A percentile compares a stretch with the other conserved stretches of the same genome.
Conservation (phyloP, 192 early-diverging fungal species). For the Podila verticillata region DNA sequence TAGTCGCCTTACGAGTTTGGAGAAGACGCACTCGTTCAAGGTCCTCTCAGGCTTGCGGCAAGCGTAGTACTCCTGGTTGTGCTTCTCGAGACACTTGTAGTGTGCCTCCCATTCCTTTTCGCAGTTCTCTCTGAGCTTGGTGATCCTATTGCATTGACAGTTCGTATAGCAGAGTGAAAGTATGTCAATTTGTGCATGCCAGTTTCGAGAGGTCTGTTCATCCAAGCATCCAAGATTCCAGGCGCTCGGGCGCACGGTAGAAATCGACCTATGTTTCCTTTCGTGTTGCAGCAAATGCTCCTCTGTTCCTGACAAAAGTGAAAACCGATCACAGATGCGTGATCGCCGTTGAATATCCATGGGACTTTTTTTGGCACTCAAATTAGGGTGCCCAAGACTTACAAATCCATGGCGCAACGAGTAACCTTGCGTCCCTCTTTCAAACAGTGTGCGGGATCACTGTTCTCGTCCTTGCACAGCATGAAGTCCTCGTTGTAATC, state of each 20-base stretch:
- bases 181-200: too few relatives aligned
- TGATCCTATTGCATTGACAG: slow-evolving; percentile 61
- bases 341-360: too few relatives aligned
- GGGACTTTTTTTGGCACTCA: too few relatives aligned
- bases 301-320: too few relatives aligned
- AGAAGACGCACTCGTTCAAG: slow-evolving; percentile 92
- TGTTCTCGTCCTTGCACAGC: slow-evolving; percentile 93
- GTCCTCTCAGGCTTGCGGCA: slow-evolving; percentile 82
- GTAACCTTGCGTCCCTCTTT: slow-evolving; percentile 96
- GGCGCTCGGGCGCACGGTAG: too few relatives aligned
- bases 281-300: too few relatives aligned
- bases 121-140: slow-evolving; percentile 91
- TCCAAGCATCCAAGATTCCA: too few relatives aligned
- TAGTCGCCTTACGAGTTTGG: slow-evolving; percentile 73
- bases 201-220: too few relatives aligned
- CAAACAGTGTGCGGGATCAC: slow-evolving; percentile 90
- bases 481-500: slow-evolving; percentile 97
- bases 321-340: too few relatives aligned
- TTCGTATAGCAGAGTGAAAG: too few relatives aligned
- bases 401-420: slow-evolving; percentile 90
- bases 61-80: slow-evolving; percentile 87
- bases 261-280: too few relatives aligned
- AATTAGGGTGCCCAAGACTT: slow-evolving; percentile 26
- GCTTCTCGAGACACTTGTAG: slow-evolving; percentile 91
- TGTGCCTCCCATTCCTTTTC: slow-evolving; percentile 86